Conservation (phyloP, 169 alveolate species). For the Theileria parva region DNA sequence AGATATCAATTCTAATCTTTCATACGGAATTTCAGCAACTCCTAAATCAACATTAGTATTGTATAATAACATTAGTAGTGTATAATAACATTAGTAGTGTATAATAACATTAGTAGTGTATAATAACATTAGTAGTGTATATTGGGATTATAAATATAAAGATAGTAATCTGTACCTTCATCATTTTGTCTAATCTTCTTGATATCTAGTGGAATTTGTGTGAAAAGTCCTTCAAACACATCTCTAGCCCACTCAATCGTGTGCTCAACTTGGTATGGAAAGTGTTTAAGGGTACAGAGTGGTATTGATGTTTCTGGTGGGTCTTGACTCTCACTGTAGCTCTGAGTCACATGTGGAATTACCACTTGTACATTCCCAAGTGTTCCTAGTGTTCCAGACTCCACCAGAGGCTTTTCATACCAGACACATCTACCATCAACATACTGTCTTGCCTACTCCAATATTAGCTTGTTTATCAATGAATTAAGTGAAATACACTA, state of each 20-base stretch:
- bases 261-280: constrained; percentile 98
- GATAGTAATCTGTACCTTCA: constrained; percentile 68
- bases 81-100: too few relatives aligned
- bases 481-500: not conserved
- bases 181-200: constrained; percentile 85
- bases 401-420: constrained; percentile 96
- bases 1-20: constrained; percentile 57
- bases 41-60: not conserved
- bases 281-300: constrained; percentile 91
- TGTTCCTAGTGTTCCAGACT: constrained; percentile 99
- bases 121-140: too few relatives aligned
- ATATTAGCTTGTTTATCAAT: not conserved
- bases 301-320: constrained; percentile 98
- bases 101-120: too few relatives aligned
- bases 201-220: constrained; percentile 85
- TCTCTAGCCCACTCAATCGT: constrained; percentile 99
- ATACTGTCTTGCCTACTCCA: constrained; percentile 92
- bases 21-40: constrained; percentile 35
- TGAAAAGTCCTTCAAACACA: constrained; percentile 92
- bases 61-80: too few relatives aligned
- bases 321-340: constrained; percentile 97
- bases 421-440: constrained; percentile 97
- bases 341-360: constrained; percentile 94
- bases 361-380: constrained; percentile 95
- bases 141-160: too few relatives aligned